Percentiles rank a stretch among this genome's conserved stretches.
phyloP scores from a whole-genome alignment of 2,329 filamentous ascomycete genomes.

The Colletotrichum kahawae region DNA sequence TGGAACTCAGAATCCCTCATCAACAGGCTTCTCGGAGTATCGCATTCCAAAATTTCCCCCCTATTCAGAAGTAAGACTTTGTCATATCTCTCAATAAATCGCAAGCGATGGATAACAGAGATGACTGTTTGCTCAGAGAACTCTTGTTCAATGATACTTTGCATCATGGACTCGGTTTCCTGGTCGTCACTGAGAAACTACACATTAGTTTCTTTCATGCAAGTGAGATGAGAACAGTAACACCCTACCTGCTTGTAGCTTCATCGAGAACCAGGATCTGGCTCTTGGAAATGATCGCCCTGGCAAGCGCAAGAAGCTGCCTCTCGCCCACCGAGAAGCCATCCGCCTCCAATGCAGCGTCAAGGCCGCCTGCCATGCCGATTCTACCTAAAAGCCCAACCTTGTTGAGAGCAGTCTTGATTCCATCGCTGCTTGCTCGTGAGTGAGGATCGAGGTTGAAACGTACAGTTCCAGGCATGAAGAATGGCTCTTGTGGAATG shows the following conservation, averaged over 20 bases:
- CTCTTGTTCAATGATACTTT: not conserved
- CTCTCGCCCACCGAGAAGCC: slow-evolving; percentile 47
- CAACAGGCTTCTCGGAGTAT: not conserved
- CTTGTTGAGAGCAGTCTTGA: slow-evolving; percentile 48
- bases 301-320: slow-evolving; percentile 53
- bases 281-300: slow-evolving; percentile 43
- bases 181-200: not conserved
- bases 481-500: slow-evolving; percentile 57
- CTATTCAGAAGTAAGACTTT: not conserved
- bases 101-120: not conserved
- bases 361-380: slow-evolving; percentile 40
- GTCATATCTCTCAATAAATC: not conserved
- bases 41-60: not conserved
- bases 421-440: slow-evolving; percentile 41
- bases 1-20: not conserved
- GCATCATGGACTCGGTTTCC: not conserved
- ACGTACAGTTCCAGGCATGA: slow-evolving; percentile 52
- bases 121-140: not conserved
- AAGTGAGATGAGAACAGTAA: not conserved
- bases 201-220: not conserved
- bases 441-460: slow-evolving; percentile 52
- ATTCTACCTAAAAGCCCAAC: slow-evolving; percentile 50
- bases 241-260: slow-evolving; percentile 3
- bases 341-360: slow-evolving; percentile 34
- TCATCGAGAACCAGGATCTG: not conserved